Evolutionary conservation across 176 grass and related monocot genomes (phyloP).

Genomic region (Musa acuminata): DNA sequence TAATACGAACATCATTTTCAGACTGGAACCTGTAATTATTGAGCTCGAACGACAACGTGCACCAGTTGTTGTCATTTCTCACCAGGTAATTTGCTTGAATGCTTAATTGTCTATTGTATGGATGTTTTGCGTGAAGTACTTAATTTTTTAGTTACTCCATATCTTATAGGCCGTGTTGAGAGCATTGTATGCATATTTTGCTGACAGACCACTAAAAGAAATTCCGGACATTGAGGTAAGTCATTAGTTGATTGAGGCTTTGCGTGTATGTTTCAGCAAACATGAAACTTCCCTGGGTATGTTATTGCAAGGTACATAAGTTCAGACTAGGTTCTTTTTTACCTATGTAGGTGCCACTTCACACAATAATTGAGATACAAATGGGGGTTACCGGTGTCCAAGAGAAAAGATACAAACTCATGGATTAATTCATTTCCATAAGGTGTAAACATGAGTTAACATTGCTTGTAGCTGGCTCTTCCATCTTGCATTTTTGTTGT

Average conservation of each 20-base stretch:
- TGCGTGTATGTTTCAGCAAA: too few species aligned
- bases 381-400: conserved; percentile 95
- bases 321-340: neutral
- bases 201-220: conserved; percentile 88
- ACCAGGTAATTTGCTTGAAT: conserved; percentile 58
- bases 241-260: neutral
- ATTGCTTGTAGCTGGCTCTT: neutral
- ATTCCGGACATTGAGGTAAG: conserved; percentile 79
- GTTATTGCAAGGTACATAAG: neutral
- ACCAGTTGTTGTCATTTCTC: conserved; percentile 94
- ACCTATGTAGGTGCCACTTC: conserved; percentile 68
- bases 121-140: conserved; percentile 9
- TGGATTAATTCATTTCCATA: conserved; percentile 50
- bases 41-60: conserved; percentile 92
- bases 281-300: too few species aligned
- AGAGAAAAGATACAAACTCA: conserved; percentile 98
- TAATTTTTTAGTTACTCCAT: conserved; percentile 10
- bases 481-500: neutral
- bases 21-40: conserved; percentile 93
- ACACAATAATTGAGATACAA: conserved; percentile 98
- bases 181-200: conserved; percentile 96
- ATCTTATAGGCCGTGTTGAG: conserved; percentile 78
- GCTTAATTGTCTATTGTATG: conserved; percentile 14
- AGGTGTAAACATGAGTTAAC: neutral
- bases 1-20: conserved; percentile 20